A percentile compares a stretch with the other conserved stretches of the same genome.
Evolutionary conservation across 1,284 basidiomycete genomes (phyloP).

Genomic region (Vanrija pseudolonga): DNA sequence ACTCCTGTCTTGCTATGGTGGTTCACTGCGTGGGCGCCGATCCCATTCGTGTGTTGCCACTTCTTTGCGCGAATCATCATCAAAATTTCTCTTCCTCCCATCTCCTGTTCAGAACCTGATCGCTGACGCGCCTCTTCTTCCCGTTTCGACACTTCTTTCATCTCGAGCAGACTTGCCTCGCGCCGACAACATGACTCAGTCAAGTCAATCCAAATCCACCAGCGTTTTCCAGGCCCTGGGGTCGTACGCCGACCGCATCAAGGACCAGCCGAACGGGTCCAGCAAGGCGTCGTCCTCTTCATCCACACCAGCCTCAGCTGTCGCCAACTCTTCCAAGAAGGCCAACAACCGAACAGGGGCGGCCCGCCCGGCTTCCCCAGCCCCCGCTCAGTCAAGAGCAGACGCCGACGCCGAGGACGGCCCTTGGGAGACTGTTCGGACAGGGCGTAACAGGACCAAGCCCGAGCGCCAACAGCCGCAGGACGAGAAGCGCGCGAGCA

Average conservation of each 20-base stretch:
- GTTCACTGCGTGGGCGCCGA: no score
- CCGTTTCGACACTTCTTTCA: background rate
- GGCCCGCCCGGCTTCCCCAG: background rate
- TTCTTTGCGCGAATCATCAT: background rate
- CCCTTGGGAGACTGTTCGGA: conserved; percentile 34
- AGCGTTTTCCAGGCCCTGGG: conserved; percentile 46
- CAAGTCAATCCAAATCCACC: conserved; percentile 16
- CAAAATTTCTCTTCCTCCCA: background rate
- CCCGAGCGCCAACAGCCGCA: conserved; percentile 6
- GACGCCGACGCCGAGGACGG: conserved; percentile 19
- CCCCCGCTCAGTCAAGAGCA: background rate
- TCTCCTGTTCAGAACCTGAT: background rate
- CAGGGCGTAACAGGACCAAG: background rate
- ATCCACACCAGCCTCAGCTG: background rate
- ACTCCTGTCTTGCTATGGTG: no score
- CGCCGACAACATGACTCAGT: background rate
- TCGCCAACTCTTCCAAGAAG: background rate
- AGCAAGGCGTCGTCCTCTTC: conserved; percentile 3
- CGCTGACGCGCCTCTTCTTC: background rate
- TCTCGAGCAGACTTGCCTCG: background rate
- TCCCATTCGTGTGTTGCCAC: no score
- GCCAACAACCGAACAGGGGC: background rate
- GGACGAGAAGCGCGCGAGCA: conserved; percentile 32
- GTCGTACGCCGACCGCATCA: conserved; percentile 45
- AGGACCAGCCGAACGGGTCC: conserved; percentile 14